Evolutionary conservation across 2,329 filamentous ascomycete species (phyloP), one percentile per base, ranked within the genome.

Genomic region (Fusarium verrucosum): DNA sequence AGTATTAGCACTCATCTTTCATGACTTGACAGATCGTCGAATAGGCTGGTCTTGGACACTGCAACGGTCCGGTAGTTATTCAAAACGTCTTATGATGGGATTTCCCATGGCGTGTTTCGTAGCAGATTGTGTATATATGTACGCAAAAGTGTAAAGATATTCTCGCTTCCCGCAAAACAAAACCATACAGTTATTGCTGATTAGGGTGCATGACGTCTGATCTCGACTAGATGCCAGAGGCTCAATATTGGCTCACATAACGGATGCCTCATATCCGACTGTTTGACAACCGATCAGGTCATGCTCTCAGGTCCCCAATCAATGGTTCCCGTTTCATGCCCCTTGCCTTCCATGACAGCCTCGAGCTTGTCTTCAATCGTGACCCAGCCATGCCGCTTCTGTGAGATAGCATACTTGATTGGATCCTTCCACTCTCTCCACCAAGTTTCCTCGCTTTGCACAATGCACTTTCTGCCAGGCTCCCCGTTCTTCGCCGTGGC

Each of bases 371-470:
- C 83, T 69, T 85, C 82, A 52, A 81, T 81, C 3, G 82, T 84
- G 10, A 85, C 74, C 74, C 74, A 76, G 33, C 74, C 74, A 23
- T 74, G 73, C 72, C 76, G 71, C 78, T 79, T 65, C 66, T 75
- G 62, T 74, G 80, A 66, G 78, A 81, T 79, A 75, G 82, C 81
- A 79, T 83, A 69, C 40, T 73, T 70, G 47, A 75, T 73, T 11
- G 70, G 69, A 30, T 66, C 65, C 46, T 63, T 69, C 74, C 74
- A 76, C 57, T 75, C 80, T 45, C 76, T 75, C 81, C 83, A 87
- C 84, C 84, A 87, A 4, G 77, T 78, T 69, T 85, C 83, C 72
- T 87, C 84, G 55, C 78, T 83, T 72, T 85, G 82, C n/a, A 86
- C 82, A 4, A 78, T 76, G 63, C 79, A 85, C 49, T 72, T 73